Evolutionary conservation across 164 flowering plant genomes (phyloP).

Genomic region (Chimonanthus salicifolius): DNA sequence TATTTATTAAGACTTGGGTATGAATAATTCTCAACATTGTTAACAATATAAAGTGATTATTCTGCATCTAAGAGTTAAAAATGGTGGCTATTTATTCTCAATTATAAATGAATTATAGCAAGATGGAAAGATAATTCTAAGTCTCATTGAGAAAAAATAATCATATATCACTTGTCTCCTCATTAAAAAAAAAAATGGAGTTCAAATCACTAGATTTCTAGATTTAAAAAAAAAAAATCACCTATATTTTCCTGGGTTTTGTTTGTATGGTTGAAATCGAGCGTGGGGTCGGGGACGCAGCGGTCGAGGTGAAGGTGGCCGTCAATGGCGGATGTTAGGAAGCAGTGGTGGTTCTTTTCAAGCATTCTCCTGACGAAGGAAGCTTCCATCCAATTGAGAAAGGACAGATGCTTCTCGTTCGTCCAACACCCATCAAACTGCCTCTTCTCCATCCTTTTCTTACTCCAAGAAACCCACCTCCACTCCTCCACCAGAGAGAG

Average conservation of each 20-base stretch:
- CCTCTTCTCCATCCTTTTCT: background rate
- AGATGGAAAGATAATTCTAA: background rate
- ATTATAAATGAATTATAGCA: background rate
- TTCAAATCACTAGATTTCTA: background rate
- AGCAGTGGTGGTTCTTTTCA: slow-evolving; percentile 1
- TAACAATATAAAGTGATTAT: no score
- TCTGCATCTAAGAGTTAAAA: no score
- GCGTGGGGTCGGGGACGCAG: slow-evolving; percentile 52
- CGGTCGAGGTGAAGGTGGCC: slow-evolving; percentile 40
- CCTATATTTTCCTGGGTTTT: slow-evolving; percentile 8
- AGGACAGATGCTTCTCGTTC: slow-evolving; percentile 50
- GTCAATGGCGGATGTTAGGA: background rate
- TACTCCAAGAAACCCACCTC: background rate
- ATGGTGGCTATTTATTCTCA: no score
- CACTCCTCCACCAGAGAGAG: background rate
- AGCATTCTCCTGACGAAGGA: slow-evolving; percentile 53
- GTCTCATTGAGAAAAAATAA: background rate
- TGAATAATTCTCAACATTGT: no score
- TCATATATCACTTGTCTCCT: background rate
- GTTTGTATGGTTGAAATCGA: slow-evolving; percentile 20
- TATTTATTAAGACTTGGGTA: no score
- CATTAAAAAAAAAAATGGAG: background rate
- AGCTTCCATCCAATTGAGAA: slow-evolving; percentile 46
- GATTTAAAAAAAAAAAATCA: background rate
- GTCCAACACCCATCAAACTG: slow-evolving; percentile 38